A percentile compares a stretch with the other conserved stretches of the same genome.
Evolutionary conservation across 2,329 filamentous ascomycete species (phyloP).

Genomic region (Elsinoe ampelina): DNA sequence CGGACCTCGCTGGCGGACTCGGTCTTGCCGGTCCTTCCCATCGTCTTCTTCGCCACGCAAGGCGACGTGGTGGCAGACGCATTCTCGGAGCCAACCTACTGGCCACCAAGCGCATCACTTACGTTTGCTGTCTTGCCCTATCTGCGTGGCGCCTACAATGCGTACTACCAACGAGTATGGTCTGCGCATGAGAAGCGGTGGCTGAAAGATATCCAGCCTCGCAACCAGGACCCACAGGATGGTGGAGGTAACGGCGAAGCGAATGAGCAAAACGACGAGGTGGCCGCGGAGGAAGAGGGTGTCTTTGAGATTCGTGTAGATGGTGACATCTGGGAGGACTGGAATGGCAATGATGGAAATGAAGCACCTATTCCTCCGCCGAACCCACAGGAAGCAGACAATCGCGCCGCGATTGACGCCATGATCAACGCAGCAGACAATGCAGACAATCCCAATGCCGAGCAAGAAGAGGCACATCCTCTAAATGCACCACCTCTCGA

Average conservation of each 20-base stretch:
- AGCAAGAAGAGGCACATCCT: conserved; percentile 18
- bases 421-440: conserved; percentile 1
- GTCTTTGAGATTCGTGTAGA: conserved; percentile 30
- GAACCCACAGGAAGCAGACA: conserved; percentile 18
- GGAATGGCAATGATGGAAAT: conserved; percentile 33
- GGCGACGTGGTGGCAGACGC: conserved; percentile 36
- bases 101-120: conserved; percentile 58
- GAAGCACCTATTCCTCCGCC: conserved; percentile 25
- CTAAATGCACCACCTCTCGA: conserved; percentile 28
- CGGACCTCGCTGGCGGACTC: conserved; percentile 55
- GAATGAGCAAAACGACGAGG: conserved; percentile 16
- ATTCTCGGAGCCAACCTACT: conserved; percentile 42
- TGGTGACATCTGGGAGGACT: conserved; percentile 34
- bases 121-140: conserved; percentile 59
- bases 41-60: conserved; percentile 52
- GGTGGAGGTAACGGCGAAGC: conserved; percentile 16
- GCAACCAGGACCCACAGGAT: conserved; percentile 21
- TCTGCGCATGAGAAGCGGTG: conserved; percentile 49
- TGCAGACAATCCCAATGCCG: neutral
- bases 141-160: conserved; percentile 53
- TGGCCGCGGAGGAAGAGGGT: conserved; percentile 21
- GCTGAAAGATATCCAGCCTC: conserved; percentile 54
- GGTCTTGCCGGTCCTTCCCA: conserved; percentile 52
- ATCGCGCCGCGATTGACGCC: conserved; percentile 3
- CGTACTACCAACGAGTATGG: conserved; percentile 52